These are phyloP conservation scores for Sphagnum fallax DNA, from an alignment of 228 moss, liverwort and hornwort species.

Conservation along the genomic window DNA sequence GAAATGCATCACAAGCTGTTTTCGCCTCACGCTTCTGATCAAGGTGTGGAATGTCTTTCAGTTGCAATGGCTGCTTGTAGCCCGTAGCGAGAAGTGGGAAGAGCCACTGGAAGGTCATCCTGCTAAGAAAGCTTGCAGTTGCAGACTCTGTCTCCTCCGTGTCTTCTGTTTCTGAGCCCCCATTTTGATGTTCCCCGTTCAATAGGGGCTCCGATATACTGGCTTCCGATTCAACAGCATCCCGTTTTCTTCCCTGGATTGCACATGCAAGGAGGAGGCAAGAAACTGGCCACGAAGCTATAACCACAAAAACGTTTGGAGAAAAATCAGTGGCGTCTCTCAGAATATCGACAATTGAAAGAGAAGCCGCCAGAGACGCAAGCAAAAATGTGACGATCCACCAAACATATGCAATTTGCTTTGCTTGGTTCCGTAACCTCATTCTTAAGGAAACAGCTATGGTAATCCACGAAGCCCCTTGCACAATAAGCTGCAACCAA, in stretches of 20 bases:
- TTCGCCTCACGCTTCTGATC: constrained; percentile 15
- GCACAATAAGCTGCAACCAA: constrained; percentile 23
- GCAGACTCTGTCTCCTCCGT: constrained; percentile 30
- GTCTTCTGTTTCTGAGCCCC: constrained; percentile 7
- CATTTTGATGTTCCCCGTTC: background rate
- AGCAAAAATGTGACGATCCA: constrained; percentile 45
- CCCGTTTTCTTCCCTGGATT: constrained; percentile 23
- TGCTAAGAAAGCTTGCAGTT: constrained; percentile 24
- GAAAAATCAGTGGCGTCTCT: constrained; percentile 13
- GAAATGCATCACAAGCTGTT: constrained; percentile 33
- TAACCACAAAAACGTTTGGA: constrained; percentile 21
- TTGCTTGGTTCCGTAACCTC: constrained; percentile 27
- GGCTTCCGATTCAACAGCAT: constrained; percentile 6
- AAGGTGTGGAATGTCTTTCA: constrained; percentile 39
- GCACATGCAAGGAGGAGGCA: constrained; percentile 36
- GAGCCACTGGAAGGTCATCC: constrained; percentile 41
- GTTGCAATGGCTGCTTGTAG: constrained; percentile 26
- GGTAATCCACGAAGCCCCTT: constrained; percentile 43
- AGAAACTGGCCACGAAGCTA: constrained; percentile 41
- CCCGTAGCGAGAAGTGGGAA: constrained; percentile 35
- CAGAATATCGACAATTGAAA: constrained; percentile 32
- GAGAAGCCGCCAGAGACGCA: constrained; percentile 18
- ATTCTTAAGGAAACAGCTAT: constrained; percentile 30
- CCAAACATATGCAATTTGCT: constrained; percentile 38
- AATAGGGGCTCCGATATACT: constrained; percentile 25